Evolutionary conservation across 768 basidiomycete species (phyloP), one percentile per base, ranked within the genome.

Genomic region (Podaxis sp.): DNA sequence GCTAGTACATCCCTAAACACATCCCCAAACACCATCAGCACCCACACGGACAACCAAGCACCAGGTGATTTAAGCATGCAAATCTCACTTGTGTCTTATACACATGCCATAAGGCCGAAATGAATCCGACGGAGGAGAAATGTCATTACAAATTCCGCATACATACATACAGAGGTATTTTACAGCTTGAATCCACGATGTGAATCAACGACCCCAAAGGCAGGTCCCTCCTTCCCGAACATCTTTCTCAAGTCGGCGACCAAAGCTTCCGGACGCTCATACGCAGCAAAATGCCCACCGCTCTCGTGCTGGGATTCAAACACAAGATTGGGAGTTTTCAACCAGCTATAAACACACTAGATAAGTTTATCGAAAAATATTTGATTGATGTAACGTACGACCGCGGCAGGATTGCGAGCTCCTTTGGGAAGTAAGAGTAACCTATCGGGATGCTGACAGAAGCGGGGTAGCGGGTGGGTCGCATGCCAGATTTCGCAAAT

Each of bases 1-100:
- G 72, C 89, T 88, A 60, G 96, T 93, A 83, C 93, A 96, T 68
- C 96, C 96, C 95, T 96, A 72, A 65, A 8, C 33, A 8, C 2
- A 4, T 2, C 33, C 8, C 8, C 30, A 33, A 33, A 33, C 1
- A 8, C 30, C 8, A 33, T 33, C 30, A 10, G 30, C 30, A 33
- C 1, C 33, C 33, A 0, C 33, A 33, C 33, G 33, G 10, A 8
- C 33, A 8, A 8, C 33, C 7, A 33, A 33, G 33, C 10, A 33
- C 10, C 33, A 33, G 8, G 10, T 33, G 33, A 33, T 10, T 33
- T 33, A 33, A 33, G 33, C 7, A 33, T 0, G 10, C 33, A 33
- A 33, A 8, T 33, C 33, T 10, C 33, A 33, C 33, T 33, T 33
- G 10, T 33, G 33, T 10, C 33, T 10, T 33, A 33, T 33, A 33